Evolutionary conservation across 75 land plant species (phyloP), one percentile per base, ranked within the genome.

Genomic region (Gnetum montanum): DNA sequence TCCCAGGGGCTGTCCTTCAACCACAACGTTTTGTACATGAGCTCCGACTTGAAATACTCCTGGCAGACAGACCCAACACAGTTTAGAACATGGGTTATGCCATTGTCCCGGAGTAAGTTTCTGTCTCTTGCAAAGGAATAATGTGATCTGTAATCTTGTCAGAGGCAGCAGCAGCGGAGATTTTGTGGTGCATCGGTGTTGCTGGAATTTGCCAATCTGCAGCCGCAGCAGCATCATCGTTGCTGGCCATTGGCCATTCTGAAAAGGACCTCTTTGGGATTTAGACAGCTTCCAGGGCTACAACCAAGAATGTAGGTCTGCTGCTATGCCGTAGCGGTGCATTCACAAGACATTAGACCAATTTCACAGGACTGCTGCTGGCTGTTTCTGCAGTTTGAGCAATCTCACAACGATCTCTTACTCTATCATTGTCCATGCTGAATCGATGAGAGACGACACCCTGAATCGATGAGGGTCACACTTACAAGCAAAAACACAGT

Each of bases 41-140:
- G 57, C 12, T 75, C 78, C 6, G 36, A 0, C 8, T 60, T 59
- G 45, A 64, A 79, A 58, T 67, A 71, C 62, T 79, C 82, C 5
- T 81, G 82, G 50, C 82, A 78, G 23, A 60, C 63, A 29, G 37
- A 66, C 20, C 82, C 82, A 4, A 72, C 82, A 38, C 82, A 77
- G 50, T 77, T 79, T 28, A 79, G 61, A 11, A 79, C 66, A 26
- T 79, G 82, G 23, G 82, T 77, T 40, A 79, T 79, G 22, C 82
- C 75, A 44, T 71, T 60, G 6, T 41, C 31, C 7, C 54, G 40
- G 15, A 79, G 71, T 15, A 47, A 44, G 5, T 64, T 76, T 15
- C 60, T 61, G n/a, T 71, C 57, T 10, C 57, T 40, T 7, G 82
- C 82, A 19, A 62, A 81, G 12, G 81, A 55, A 46, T 67, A 31